Evolutionary conservation across 352 stramenopile species (phyloP).

Genomic region (Achlya hypogyna): DNA sequence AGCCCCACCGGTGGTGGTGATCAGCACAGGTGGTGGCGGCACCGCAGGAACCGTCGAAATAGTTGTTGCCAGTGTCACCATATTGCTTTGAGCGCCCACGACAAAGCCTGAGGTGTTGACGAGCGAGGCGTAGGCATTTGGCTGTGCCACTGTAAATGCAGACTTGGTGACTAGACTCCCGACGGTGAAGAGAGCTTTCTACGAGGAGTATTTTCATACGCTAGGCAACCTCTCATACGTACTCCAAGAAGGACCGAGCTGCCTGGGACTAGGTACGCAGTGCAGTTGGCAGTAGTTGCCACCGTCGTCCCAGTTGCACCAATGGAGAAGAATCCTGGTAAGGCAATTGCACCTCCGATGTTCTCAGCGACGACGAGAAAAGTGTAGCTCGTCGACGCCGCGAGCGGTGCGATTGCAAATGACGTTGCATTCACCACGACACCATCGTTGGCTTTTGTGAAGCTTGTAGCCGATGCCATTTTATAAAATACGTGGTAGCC

Average conservation of each 20-base stretch:
- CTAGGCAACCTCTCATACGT: background rate
- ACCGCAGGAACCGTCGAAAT: conserved; percentile 26
- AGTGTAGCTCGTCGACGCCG: conserved; percentile 35
- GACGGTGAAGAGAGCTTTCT: background rate
- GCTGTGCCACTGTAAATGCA: conserved; percentile 27
- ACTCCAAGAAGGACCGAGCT: conserved; percentile 23
- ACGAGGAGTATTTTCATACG: background rate
- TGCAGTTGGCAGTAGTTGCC: conserved; percentile 28
- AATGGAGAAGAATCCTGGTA: conserved; percentile 36
- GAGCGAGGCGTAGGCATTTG: conserved; percentile 24
- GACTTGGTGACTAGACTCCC: conserved; percentile 22
- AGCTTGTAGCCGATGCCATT: conserved; percentile 26
- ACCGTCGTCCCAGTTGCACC: conserved; percentile 26
- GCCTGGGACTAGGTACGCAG: background rate
- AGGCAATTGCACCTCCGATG: background rate
- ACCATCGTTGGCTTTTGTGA: conserved; percentile 16
- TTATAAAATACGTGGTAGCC: conserved; percentile 34
- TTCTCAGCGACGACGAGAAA: conserved; percentile 46
- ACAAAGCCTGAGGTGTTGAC: conserved; percentile 23
- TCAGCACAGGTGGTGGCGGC: conserved; percentile 26
- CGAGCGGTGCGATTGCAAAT: conserved; percentile 26
- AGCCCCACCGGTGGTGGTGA: conserved; percentile 37
- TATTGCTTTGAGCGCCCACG: conserved; percentile 26
- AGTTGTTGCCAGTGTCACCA: conserved; percentile 32
- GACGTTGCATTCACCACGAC: conserved; percentile 6